These are phyloP conservation scores for Alternaria sp. DNA, from an alignment of 2,329 filamentous ascomycete species.

Conservation along the genomic window DNA sequence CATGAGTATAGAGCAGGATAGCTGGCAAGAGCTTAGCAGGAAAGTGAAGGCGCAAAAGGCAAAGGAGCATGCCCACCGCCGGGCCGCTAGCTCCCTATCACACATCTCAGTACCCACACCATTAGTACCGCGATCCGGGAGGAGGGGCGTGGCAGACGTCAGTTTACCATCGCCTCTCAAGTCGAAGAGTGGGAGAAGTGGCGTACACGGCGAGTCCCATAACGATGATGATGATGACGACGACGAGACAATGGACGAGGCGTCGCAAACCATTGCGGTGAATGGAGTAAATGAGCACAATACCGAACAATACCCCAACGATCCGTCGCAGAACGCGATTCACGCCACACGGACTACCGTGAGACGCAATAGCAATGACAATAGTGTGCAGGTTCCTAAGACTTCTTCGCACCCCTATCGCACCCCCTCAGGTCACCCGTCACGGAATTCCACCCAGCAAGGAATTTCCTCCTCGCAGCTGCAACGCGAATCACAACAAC, in stretches of 20 bases:
- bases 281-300: slow-evolving; percentile 25
- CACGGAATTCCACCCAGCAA: slow-evolving; percentile 28
- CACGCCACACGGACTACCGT: slow-evolving; percentile 21
- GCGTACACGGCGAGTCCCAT: slow-evolving; percentile 17
- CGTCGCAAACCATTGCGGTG: slow-evolving; percentile 20
- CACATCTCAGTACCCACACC: slow-evolving; percentile 38
- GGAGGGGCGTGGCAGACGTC: slow-evolving; percentile 26
- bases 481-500: slow-evolving; percentile 29
- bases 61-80: slow-evolving; percentile 32
- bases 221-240: slow-evolving; percentile 34
- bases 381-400: slow-evolving; percentile 47
- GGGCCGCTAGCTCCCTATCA: slow-evolving; percentile 35
- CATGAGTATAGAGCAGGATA: slow-evolving; percentile 33
- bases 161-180: slow-evolving; percentile 40
- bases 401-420: slow-evolving; percentile 48
- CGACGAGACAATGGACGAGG: slow-evolving; percentile 32
- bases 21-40: slow-evolving; percentile 40
- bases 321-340: slow-evolving; percentile 34
- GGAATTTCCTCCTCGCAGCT: slow-evolving; percentile 31
- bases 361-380: slow-evolving; percentile 26
- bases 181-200: slow-evolving; percentile 5
- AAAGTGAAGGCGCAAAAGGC: slow-evolving; percentile 27
- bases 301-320: slow-evolving; percentile 44
- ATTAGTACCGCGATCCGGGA: slow-evolving; percentile 19
- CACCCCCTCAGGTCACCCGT: slow-evolving; percentile 32